Conservation (phyloP, 768 basidiomycete species). For the Lactifluus subvellereus region DNA sequence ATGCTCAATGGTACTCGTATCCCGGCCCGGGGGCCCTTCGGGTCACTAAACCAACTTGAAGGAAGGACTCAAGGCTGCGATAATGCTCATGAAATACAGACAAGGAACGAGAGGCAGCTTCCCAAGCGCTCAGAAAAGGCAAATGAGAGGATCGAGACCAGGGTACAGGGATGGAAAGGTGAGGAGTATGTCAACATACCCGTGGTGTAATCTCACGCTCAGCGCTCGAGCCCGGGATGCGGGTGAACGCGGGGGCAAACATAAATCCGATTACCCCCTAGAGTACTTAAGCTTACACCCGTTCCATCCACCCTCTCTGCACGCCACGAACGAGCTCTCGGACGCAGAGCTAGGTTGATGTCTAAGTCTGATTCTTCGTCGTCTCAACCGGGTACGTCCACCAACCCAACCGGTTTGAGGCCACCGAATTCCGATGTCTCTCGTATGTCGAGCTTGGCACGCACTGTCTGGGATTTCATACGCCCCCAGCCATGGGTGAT, state of each 20-base stretch:
- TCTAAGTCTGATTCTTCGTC: slow-evolving; percentile 6
- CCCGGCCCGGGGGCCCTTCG: not conserved
- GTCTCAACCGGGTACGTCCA: not conserved
- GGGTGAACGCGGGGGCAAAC: not conserved
- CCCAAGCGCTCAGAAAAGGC: too few species aligned
- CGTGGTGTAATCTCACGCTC: not conserved
- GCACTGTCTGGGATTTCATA: slow-evolving; percentile 11
- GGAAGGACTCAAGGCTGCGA: not conserved
- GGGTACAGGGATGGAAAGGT: not conserved
- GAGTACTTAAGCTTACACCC: not conserved
- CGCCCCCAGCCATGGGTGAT: slow-evolving; percentile 34
- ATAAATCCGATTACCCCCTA: not conserved
- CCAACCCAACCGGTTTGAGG: not conserved
- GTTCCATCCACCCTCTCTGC: not conserved
- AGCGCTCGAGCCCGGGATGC: not conserved
- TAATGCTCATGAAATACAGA: not conserved
- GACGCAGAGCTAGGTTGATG: slow-evolving; percentile 2
- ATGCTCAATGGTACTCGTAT: not conserved
- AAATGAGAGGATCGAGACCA: too few species aligned
- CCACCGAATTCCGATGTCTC: not conserved
- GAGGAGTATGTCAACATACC: not conserved
- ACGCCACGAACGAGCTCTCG: not conserved
- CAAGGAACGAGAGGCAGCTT: not conserved
- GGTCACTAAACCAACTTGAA: not conserved
- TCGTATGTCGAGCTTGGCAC: not conserved